Percentiles rank a stretch among this genome's conserved stretches.
Conservation (phyloP, 495 filamentous ascomycete genomes). For the Neurospora discreta region DNA sequence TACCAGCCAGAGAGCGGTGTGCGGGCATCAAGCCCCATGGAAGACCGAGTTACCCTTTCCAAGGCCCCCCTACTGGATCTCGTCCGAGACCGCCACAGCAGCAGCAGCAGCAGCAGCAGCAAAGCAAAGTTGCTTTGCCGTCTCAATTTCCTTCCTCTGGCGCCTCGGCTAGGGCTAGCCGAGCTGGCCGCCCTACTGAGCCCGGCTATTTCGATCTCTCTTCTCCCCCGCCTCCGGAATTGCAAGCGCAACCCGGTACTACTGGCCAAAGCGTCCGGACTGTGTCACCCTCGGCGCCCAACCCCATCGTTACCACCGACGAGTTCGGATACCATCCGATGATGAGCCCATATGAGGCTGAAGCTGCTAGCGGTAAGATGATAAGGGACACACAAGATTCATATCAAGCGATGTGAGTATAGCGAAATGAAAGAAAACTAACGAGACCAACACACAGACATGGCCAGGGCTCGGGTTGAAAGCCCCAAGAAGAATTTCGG, state of each 20-base stretch:
- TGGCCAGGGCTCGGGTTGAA: not conserved
- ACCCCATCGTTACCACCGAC: not conserved
- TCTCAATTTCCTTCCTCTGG: not conserved
- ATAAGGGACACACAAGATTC: not conserved
- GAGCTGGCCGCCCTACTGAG: not conserved
- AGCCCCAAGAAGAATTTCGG: not conserved
- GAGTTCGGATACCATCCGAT: slow-evolving; percentile 5
- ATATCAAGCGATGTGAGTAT: not conserved
- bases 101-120: not conserved
- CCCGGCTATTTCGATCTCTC: not conserved
- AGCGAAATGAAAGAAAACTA: not conserved
- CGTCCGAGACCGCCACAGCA: not conserved
- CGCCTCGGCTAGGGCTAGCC: not conserved
- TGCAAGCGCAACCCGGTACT: not conserved
- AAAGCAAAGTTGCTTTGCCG: not conserved
- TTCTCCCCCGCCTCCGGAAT: not conserved
- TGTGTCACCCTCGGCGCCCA: not conserved
- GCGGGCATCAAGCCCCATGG: not conserved
- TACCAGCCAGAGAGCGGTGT: slow-evolving; percentile 5
- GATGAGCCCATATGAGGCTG: slow-evolving; percentile 15
- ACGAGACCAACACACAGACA: not conserved
- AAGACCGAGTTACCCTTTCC: not conserved
- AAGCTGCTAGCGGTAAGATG: slow-evolving; percentile 3
- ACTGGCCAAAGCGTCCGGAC: not conserved
- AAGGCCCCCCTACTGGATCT: slow-evolving; percentile 6